phyloP scores from a whole-genome alignment of 768 basidiomycete genomes.

The Dacryopinax primogenitus region DNA sequence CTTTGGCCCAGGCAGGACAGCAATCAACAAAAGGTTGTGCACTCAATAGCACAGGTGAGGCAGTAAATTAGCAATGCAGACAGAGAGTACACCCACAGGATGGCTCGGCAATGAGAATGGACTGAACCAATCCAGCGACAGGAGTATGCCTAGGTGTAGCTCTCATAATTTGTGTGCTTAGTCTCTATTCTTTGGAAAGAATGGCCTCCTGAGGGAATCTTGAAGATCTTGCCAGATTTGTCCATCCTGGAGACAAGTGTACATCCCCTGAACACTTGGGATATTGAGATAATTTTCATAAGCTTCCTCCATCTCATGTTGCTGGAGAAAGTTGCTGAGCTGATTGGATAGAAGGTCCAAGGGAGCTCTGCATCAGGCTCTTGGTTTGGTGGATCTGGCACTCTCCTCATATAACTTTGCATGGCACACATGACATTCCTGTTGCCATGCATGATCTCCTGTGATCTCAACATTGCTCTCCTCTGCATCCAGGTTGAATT shows the following conservation, averaged over 20 bases:
- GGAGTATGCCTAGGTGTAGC: neutral
- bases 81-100: neutral
- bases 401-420: no score
- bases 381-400: no score
- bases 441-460: no score
- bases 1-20: conserved; percentile 33
- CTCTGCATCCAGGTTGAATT: no score
- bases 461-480: no score
- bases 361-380: no score
- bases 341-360: neutral
- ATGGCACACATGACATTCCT: no score
- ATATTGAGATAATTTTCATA: neutral
- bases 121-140: neutral
- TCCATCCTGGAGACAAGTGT: neutral
- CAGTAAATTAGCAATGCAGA: conserved; percentile 25
- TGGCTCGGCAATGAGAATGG: neutral
- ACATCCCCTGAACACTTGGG: neutral
- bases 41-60: conserved; percentile 26
- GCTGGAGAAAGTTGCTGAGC: neutral
- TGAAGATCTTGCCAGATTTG: neutral
- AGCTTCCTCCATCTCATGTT: neutral
- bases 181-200: neutral
- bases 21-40: conserved; percentile 34
- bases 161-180: neutral
- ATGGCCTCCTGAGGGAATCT: neutral